Conservation (phyloP, 495 filamentous ascomycete genomes). For the Trypethelium eluteriae region DNA sequence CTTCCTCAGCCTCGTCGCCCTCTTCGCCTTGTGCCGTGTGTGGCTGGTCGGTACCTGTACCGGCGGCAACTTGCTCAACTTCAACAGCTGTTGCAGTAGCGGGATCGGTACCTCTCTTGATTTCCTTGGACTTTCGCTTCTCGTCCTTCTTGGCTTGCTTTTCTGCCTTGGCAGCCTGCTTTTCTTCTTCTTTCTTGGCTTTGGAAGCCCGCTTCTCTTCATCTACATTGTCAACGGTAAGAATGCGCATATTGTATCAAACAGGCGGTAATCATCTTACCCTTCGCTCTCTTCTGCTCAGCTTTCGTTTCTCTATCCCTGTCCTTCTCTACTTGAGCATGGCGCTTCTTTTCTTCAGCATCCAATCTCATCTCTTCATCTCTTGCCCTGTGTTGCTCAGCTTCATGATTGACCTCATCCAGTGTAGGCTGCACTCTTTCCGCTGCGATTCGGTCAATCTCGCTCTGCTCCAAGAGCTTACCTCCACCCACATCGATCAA, state of each 20-base stretch:
- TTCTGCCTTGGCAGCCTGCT: slow-evolving; percentile 16
- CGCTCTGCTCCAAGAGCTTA: slow-evolving; percentile 67
- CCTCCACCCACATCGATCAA: slow-evolving; percentile 76
- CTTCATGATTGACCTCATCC: slow-evolving; percentile 77
- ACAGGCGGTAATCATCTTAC: slow-evolving; percentile 31
- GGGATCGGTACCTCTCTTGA: slow-evolving; percentile 12
- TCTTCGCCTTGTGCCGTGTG: slow-evolving; percentile 1
- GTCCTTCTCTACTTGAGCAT: slow-evolving; percentile 43
- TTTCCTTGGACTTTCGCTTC: slow-evolving; percentile 23
- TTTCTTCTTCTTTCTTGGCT: slow-evolving; percentile 24
- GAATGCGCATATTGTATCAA: not conserved
- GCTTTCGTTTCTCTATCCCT: slow-evolving; percentile 48
- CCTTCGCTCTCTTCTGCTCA: slow-evolving; percentile 46
- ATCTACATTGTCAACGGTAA: slow-evolving; percentile 14
- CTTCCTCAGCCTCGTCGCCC: slow-evolving; percentile 8
- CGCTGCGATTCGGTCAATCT: slow-evolving; percentile 73
- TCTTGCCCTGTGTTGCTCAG: slow-evolving; percentile 56
- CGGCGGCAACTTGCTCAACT: not conserved
- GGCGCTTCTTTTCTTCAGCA: slow-evolving; percentile 43
- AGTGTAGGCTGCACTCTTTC: slow-evolving; percentile 77
- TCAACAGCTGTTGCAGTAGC: slow-evolving; percentile 1
- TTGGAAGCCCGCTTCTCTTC: slow-evolving; percentile 21
- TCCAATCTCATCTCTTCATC: slow-evolving; percentile 52
- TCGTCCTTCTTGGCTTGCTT: slow-evolving; percentile 21
- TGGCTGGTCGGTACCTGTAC: not conserved